These are phyloP conservation scores for Trichoderma sp. DNA, from an alignment of 2,329 filamentous ascomycete genomes.

Conservation along the genomic window DNA sequence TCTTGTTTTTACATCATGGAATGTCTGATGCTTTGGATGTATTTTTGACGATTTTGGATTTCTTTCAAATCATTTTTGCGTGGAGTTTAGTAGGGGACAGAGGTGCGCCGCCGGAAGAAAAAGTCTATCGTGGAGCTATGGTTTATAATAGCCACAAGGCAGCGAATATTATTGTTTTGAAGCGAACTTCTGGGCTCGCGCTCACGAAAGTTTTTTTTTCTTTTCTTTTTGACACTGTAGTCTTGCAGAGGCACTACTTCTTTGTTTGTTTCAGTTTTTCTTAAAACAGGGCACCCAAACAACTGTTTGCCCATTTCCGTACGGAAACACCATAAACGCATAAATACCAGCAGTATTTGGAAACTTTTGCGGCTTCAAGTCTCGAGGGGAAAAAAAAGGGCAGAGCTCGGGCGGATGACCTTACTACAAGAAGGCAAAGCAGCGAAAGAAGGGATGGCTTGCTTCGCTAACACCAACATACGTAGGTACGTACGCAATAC, in stretches of 20 bases:
- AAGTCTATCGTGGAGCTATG: neutral
- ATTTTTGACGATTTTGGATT: neutral
- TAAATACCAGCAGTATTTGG: neutral
- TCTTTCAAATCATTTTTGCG: neutral
- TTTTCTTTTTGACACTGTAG: neutral
- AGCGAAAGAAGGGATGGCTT: neutral
- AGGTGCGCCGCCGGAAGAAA: neutral
- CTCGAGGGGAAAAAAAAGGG: neutral
- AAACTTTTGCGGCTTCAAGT: constrained; percentile 4
- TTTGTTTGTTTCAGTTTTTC: no score
- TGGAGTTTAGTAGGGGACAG: constrained; percentile 8
- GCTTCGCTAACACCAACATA: neutral
- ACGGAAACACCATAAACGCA: neutral
- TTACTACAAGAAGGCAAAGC: neutral
- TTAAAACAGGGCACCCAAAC: neutral
- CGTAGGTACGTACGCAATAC: neutral
- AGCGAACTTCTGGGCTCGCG: neutral
- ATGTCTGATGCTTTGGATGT: neutral
- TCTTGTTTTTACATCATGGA: neutral
- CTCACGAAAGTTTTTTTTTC: no score
- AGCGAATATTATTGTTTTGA: neutral
- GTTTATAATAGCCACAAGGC: constrained; percentile 1
- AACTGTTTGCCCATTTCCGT: neutral
- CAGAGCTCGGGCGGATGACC: neutral
- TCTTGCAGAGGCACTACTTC: neutral